Base-by-base conservation (phyloP, 495 filamentous ascomycete genomes). In the Podospora australis region DNA sequence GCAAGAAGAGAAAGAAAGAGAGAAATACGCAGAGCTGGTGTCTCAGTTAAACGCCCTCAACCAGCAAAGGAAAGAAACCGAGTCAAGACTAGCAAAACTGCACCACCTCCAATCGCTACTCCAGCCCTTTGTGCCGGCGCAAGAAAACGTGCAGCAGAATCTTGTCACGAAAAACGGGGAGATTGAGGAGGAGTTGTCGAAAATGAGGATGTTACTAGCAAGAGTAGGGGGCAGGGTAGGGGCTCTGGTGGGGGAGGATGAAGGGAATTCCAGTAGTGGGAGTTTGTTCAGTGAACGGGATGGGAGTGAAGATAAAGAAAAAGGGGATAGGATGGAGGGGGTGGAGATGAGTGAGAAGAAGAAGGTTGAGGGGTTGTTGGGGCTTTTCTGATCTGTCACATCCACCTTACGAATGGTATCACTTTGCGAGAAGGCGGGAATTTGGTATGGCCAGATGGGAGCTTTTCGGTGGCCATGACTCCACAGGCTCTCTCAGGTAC, bases 121-220 rank as follows among this genome's bases (percentile, higher is more conserved):
- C 0, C 70, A 71, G 29, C 80, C 80, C 0, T 85, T 87, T 50
- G 71, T 2, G 38, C 13, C 2, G 6, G 6, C 3, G 14, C 8
- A 28, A 29, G 34, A 26, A 58, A 73, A 71, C 36, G 78, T 95
- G 20, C 88, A 95, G 57, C 81, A 82, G 19, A 94, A 91, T 64
- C 68, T 95, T 14, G 74, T 88, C 8, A 85, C 79, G 11, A 77
- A 78, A 35, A 82, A 88, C 63, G 84, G 83, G n/a, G 80, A 83
- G 54, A 60, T 95, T 19, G 78, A 80, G 52, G 69, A 72, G 32
- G 88, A 94, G 64, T 58, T 95, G 52, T 79, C 85, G 57, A 81
- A 76, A 54, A 90, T 88, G 81, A 77, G 83, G 29, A 77, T 88
- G 62, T 68, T 95, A 49, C 79, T 86, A 35, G 80, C 82, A 16